phyloP scores from a whole-genome alignment of 148 eudicot genomes.

The Heliamphora exappendiculata region DNA sequence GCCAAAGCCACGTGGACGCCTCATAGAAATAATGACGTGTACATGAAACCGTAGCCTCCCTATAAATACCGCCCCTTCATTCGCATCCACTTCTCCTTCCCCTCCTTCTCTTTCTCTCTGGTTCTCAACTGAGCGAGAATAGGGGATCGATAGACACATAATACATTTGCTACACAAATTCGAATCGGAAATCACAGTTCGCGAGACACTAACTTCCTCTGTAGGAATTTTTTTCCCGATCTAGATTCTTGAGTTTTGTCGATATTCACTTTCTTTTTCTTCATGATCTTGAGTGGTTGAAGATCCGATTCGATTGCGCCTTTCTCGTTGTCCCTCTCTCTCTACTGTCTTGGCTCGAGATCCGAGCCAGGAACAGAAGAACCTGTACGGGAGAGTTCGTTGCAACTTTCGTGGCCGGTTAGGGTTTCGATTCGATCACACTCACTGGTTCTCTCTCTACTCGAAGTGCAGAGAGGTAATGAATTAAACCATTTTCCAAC shows the following conservation, averaged over 20 bases:
- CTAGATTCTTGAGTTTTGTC: not conserved
- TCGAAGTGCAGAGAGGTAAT: conserved; percentile 18
- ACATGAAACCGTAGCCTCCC: conserved; percentile 49
- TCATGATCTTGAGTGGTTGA: not conserved
- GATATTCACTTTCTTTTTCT: not conserved
- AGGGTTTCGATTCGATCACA: conserved; percentile 1
- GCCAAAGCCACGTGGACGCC: conserved; percentile 39
- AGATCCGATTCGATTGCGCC: conserved; percentile 24
- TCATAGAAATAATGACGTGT: conserved; percentile 42
- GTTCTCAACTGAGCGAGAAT: not conserved
- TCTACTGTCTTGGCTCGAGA: conserved; percentile 85
- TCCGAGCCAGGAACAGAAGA: conserved; percentile 76
- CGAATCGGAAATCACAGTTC: not conserved
- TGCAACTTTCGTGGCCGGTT: not conserved
- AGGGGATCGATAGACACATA: not conserved
- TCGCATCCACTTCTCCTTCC: conserved; percentile 25
- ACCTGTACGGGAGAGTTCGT: not conserved
- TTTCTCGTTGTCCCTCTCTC: conserved; percentile 8
- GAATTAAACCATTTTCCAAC: not conserved
- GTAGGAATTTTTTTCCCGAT: conserved; percentile 26
- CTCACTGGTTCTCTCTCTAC: conserved; percentile 15
- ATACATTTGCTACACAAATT: not conserved
- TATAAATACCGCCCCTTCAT: conserved; percentile 37
- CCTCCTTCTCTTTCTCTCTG: conserved; percentile 22
- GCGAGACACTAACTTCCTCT: not conserved